These are phyloP conservation scores for Penicillium longicatenatum DNA, from an alignment of 495 filamentous ascomycete genomes.

Conservation along the genomic window DNA sequence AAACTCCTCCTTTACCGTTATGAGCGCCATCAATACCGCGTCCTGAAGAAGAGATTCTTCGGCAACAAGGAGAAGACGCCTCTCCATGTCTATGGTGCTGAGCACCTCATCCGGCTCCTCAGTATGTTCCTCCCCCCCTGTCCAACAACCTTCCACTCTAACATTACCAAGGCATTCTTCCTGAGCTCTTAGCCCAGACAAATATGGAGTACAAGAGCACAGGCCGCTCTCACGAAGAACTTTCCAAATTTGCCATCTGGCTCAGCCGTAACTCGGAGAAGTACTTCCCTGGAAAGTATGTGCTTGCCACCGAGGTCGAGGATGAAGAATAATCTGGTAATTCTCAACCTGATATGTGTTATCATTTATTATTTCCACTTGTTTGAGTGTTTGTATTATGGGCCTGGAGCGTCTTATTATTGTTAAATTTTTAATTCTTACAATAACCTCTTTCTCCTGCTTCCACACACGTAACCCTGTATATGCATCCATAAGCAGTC, in stretches of 20 bases:
- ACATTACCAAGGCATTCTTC: slow-evolving; percentile 69
- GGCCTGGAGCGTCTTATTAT: too few relatives aligned
- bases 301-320: slow-evolving; percentile 45
- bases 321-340: background rate
- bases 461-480: too few relatives aligned
- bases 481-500: too few relatives aligned
- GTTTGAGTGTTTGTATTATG: too few relatives aligned
- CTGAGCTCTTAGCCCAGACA: slow-evolving; percentile 92
- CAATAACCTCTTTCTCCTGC: too few relatives aligned
- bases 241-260: slow-evolving; percentile 79
- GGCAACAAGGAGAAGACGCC: slow-evolving; percentile 58
- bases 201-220: slow-evolving; percentile 95
- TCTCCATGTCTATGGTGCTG: slow-evolving; percentile 85
- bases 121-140: slow-evolving; percentile 57
- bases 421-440: too few relatives aligned
- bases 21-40: slow-evolving; percentile 81
- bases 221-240: slow-evolving; percentile 81
- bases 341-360: background rate
- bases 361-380: too few relatives aligned
- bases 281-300: slow-evolving; percentile 80
- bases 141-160: slow-evolving; percentile 12
- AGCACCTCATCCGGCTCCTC: slow-evolving; percentile 85
- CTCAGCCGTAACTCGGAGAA: slow-evolving; percentile 68
- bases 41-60: slow-evolving; percentile 66
- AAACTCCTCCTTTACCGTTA: slow-evolving; percentile 89